Percentiles rank a stretch among this genome's conserved stretches.
phyloP scores from a whole-genome alignment of 2,329 filamentous ascomycete species.

The Venturia effusa region DNA sequence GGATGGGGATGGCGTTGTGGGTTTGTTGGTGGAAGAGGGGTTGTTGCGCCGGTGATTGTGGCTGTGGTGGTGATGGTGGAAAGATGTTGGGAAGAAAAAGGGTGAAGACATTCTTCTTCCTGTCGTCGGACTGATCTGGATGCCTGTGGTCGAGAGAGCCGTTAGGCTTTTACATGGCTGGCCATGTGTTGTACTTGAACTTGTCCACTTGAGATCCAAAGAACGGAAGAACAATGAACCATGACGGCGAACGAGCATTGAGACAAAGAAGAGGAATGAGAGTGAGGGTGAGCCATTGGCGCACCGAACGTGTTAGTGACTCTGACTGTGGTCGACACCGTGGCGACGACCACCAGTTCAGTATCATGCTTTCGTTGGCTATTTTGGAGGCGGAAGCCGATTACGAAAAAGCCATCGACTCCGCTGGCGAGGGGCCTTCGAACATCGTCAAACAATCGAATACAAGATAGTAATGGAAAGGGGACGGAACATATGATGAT shows the following conservation, averaged over 20 bases:
- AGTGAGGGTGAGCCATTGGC: background rate
- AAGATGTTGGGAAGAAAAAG: background rate
- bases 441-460: too few species aligned
- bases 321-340: background rate
- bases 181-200: too few species aligned
- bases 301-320: background rate
- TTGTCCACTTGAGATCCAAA: background rate
- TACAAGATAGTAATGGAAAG: background rate
- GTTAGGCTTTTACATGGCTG: too few species aligned
- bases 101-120: background rate
- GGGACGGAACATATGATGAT: background rate
- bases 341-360: background rate
- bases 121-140: too few species aligned
- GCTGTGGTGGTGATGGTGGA: background rate
- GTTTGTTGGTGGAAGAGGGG: background rate
- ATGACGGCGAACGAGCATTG: background rate
- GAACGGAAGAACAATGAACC: background rate
- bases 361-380: too few species aligned
- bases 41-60: background rate
- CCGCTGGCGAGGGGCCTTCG: too few species aligned
- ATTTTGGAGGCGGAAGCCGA: too few species aligned
- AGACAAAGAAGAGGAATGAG: background rate
- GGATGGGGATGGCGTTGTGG: background rate
- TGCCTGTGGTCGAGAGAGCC: too few species aligned
- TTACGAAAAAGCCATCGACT: too few species aligned